These are phyloP conservation scores for Gentiana macrophylla DNA, from an alignment of 257 asterid species.

Conservation along the genomic window DNA sequence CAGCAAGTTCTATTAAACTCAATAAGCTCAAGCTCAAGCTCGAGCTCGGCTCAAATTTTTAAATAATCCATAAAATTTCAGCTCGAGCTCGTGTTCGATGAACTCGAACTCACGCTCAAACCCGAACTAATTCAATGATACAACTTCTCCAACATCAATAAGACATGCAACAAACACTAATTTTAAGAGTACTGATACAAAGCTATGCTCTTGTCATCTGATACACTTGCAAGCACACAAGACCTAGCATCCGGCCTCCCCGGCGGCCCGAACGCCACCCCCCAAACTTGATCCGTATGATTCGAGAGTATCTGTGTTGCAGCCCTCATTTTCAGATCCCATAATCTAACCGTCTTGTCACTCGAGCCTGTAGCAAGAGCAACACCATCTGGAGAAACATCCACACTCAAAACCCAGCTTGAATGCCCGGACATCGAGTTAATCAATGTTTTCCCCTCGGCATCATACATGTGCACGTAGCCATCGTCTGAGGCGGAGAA, in stretches of 20 bases:
- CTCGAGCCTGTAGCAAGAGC: conserved; percentile 91
- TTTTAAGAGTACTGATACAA: conserved; percentile 54
- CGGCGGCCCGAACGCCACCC: conserved; percentile 82
- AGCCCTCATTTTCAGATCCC: conserved; percentile 96
- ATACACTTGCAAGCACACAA: conserved; percentile 80
- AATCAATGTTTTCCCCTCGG: conserved; percentile 66
- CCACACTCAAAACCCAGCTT: conserved; percentile 89
- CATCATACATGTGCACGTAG: conserved; percentile 75
- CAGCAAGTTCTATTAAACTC: too few species aligned
- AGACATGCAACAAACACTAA: background rate
- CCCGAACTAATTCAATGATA: too few species aligned
- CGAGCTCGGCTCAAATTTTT: too few species aligned
- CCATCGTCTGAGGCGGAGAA: conserved; percentile 93
- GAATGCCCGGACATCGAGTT: conserved; percentile 78
- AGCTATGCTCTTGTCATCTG: conserved; percentile 81
- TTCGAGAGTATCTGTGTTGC: conserved; percentile 74
- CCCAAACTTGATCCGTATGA: conserved; percentile 92
- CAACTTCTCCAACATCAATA: background rate
- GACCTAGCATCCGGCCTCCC: conserved; percentile 42
- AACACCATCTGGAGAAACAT: conserved; percentile 77
- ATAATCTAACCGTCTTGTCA: conserved; percentile 69
- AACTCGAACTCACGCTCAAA: too few species aligned
- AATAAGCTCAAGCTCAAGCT: too few species aligned
- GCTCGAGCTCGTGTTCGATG: too few species aligned
- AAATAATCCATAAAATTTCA: too few species aligned